Percentiles rank a stretch among this genome's conserved stretches.
Evolutionary conservation across 352 stramenopile species (phyloP).

Genomic region (Pythium aristosporum): DNA sequence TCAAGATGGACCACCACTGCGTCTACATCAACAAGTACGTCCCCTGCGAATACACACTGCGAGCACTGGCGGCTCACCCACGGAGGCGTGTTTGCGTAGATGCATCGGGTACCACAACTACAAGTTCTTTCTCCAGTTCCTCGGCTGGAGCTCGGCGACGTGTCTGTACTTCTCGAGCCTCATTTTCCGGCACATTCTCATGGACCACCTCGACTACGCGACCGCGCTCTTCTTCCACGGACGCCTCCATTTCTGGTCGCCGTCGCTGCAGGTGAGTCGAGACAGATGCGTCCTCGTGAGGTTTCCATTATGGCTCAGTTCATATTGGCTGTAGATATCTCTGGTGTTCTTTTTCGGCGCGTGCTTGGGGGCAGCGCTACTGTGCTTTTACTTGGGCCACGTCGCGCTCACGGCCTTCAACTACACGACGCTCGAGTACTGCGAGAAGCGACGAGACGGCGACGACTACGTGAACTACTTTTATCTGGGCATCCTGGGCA

Average conservation of each 20-base stretch:
- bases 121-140: constrained; percentile 88
- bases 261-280: constrained; percentile 50
- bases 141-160: constrained; percentile 66
- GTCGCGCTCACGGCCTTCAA: constrained; percentile 69
- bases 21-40: constrained; percentile 89
- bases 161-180: constrained; percentile 72
- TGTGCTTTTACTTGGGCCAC: constrained; percentile 80
- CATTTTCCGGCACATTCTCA: constrained; percentile 62
- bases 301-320: background rate
- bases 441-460: constrained; percentile 77
- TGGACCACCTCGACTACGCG: constrained; percentile 49
- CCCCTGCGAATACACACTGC: background rate
- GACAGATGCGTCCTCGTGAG: background rate
- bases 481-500: constrained; percentile 66
- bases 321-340: constrained; percentile 37
- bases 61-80: background rate
- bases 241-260: constrained; percentile 50
- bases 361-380: constrained; percentile 61
- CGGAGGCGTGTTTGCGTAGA: constrained; percentile 28
- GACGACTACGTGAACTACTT: constrained; percentile 82
- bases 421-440: constrained; percentile 87
- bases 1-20: constrained; percentile 90
- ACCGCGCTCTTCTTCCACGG: constrained; percentile 58
- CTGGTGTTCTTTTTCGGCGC: constrained; percentile 69
- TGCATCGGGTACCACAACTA: constrained; percentile 90